These are phyloP conservation scores for Colletotrichum agaves DNA, from an alignment of 2,329 filamentous ascomycete species.

Conservation along the genomic window DNA sequence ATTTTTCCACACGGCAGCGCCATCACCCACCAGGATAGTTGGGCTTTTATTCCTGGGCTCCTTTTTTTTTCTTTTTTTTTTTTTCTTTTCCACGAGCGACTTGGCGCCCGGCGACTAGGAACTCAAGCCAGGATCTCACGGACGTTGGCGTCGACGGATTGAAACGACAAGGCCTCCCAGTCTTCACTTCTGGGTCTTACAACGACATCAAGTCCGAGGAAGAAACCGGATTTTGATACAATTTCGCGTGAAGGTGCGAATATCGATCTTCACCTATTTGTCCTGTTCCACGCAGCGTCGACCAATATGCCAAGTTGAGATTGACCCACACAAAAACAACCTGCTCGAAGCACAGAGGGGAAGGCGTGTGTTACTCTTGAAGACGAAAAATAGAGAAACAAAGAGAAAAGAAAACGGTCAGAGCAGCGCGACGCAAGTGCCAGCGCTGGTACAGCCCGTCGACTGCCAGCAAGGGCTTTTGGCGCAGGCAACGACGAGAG, in stretches of 20 bases:
- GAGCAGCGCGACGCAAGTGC: background rate
- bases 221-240: constrained; percentile 21
- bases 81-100: constrained; percentile 1
- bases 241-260: constrained; percentile 20
- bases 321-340: background rate
- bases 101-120: constrained; percentile 32
- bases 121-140: constrained; percentile 28
- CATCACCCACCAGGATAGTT: constrained; percentile 12
- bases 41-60: constrained; percentile 16
- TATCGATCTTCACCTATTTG: constrained; percentile 5
- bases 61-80: no score
- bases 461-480: constrained; percentile 3
- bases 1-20: constrained; percentile 33
- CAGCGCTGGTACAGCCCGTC: background rate
- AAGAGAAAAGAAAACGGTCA: constrained; percentile 18
- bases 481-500: constrained; percentile 6
- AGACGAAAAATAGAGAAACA: constrained; percentile 18
- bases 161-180: constrained; percentile 31
- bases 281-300: background rate
- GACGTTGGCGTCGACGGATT: constrained; percentile 34
- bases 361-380: constrained; percentile 15
- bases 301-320: constrained; percentile 24
- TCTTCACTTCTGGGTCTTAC: constrained; percentile 9
- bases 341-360: background rate
- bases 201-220: constrained; percentile 4